A percentile compares a stretch with the other conserved stretches of the same genome.
phyloP scores from a whole-genome alignment of 331 rosid genomes.

The Prunus yedoensis region DNA sequence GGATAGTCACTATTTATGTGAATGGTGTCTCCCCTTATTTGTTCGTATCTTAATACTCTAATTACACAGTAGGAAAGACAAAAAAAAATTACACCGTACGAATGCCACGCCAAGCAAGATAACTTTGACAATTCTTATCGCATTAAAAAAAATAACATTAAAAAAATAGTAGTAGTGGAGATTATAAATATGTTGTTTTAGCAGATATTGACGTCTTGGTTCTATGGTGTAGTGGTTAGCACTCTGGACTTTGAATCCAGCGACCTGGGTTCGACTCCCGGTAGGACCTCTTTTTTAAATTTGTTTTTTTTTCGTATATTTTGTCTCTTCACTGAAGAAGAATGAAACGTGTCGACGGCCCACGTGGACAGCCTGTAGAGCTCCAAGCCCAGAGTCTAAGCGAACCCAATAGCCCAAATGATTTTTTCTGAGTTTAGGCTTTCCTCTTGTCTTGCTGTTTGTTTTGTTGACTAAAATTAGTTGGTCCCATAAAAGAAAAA shows the following conservation, averaged over 20 bases:
- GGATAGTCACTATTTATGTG: rapidly evolving
- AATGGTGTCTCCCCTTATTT: no score
- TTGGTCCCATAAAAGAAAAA: no score
- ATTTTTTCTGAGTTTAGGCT: not conserved
- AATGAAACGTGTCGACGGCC: not conserved
- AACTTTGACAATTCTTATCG: not conserved
- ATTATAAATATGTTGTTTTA: rapidly evolving
- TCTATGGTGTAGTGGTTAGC: conserved; percentile 84
- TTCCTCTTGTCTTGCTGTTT: not conserved
- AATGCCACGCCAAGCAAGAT: not conserved
- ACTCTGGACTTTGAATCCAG: conserved; percentile 77
- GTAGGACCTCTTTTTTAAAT: conserved; percentile 48
- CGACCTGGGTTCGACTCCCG: conserved; percentile 81
- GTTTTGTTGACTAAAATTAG: not conserved
- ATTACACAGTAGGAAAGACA: no score
- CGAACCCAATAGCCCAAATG: not conserved
- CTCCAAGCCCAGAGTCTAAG: not conserved
- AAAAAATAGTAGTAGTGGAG: not conserved
- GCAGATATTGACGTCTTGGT: not conserved
- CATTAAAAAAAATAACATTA: not conserved
- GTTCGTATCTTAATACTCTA: no score
- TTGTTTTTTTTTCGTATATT: not conserved
- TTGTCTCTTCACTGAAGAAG: not conserved
- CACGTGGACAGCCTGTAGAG: not conserved
- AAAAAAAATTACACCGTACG: no score